These are phyloP conservation scores for Diplodia intermedia DNA, from an alignment of 2,329 filamentous ascomycete species.

Conservation along the genomic window DNA sequence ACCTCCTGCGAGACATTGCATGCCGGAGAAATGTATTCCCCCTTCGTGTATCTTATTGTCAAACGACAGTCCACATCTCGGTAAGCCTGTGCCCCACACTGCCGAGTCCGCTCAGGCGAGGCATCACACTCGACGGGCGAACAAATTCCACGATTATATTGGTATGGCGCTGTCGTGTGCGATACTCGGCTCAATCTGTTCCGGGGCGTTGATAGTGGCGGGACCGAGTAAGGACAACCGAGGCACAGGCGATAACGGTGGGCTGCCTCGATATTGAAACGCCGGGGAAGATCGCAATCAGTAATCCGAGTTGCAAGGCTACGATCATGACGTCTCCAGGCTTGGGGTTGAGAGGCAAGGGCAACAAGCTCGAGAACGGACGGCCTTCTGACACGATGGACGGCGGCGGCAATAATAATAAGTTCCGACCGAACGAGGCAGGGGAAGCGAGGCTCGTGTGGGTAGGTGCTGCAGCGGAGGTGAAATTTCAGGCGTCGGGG, in stretches of 20 bases:
- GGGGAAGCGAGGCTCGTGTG: slow-evolving; percentile 13
- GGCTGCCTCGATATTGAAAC: not conserved
- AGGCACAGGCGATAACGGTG: slow-evolving; percentile 1
- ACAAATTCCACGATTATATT: too few species aligned
- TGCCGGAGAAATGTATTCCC: slow-evolving; percentile 9
- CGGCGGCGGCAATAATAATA: not conserved
- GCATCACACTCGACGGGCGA: not conserved
- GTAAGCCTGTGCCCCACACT: not conserved
- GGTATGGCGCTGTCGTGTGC: not conserved
- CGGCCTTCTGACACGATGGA: not conserved
- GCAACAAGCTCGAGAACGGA: not conserved
- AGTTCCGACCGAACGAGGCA: not conserved
- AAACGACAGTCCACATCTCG: slow-evolving; percentile 18
- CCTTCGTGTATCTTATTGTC: slow-evolving; percentile 14
- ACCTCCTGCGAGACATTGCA: slow-evolving; percentile 12
- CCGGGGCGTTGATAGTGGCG: slow-evolving; percentile 15
- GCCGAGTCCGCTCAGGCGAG: not conserved
- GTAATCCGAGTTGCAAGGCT: not conserved
- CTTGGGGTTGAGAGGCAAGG: not conserved
- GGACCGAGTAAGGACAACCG: not conserved
- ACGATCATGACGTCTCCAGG: not conserved
- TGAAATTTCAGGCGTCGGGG: slow-evolving; percentile 23
- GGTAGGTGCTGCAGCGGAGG: not conserved
- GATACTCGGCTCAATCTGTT: not conserved
- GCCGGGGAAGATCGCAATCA: not conserved